Conservation (phyloP, 129 eudicot species). For the Tanacetum coccineum region DNA sequence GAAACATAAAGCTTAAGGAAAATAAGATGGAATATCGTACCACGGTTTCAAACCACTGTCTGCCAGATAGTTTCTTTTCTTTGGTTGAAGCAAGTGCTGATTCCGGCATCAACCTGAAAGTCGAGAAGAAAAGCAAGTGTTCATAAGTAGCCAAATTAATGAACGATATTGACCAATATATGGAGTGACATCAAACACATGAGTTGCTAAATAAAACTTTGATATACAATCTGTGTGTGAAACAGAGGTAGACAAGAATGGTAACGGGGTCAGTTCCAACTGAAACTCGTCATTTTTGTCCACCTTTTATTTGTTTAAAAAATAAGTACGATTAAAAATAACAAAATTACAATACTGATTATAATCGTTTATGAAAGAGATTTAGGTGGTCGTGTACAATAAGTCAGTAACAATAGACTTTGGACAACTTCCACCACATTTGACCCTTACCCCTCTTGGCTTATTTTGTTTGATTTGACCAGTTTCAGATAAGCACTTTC, state of each 20-base stretch:
- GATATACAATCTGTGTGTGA: background rate
- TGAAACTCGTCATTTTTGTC: too few relatives aligned
- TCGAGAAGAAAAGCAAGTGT: background rate
- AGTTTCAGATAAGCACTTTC: too few relatives aligned
- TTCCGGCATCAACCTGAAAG: slow-evolving; percentile 76
- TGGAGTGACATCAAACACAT: slow-evolving; percentile 1
- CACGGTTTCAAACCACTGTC: slow-evolving; percentile 96
- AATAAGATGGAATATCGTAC: slow-evolving; percentile 28
- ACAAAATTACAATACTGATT: too few relatives aligned
- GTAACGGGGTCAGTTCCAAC: too few relatives aligned
- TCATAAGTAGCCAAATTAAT: background rate
- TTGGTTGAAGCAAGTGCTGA: slow-evolving; percentile 74
- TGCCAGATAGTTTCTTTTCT: slow-evolving; percentile 84
- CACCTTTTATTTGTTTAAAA: too few relatives aligned
- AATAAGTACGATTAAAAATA: too few relatives aligned
- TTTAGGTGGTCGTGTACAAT: too few relatives aligned
- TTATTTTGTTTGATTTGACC: too few relatives aligned
- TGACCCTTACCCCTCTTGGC: too few relatives aligned
- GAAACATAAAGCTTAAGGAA: background rate
- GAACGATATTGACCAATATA: background rate
- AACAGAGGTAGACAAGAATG: background rate
- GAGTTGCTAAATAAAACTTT: background rate
- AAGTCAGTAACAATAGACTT: too few relatives aligned
- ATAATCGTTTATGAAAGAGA: too few relatives aligned
- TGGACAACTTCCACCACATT: too few relatives aligned